Evolutionary conservation across 2,329 filamentous ascomycete species (phyloP).

Genomic region (Zarea fungicola): DNA sequence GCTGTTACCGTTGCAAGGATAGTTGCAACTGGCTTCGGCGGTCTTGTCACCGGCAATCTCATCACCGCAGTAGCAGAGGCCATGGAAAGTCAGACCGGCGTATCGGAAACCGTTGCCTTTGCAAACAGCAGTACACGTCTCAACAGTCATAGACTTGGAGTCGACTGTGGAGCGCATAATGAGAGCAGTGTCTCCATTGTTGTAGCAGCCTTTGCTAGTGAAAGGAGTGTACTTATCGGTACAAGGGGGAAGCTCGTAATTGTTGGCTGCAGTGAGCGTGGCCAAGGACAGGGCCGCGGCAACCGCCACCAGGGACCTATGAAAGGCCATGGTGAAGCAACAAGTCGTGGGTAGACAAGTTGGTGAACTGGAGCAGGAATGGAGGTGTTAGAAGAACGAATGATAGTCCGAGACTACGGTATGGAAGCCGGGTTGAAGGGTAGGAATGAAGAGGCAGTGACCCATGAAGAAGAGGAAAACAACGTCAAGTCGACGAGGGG

Average conservation of each 20-base stretch:
- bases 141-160: conserved; percentile 39
- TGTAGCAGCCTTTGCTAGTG: conserved; percentile 43
- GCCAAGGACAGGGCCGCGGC: conserved; percentile 35
- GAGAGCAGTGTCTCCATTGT: conserved; percentile 35
- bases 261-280: conserved; percentile 34
- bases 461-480: neutral
- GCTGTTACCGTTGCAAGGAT: conserved; percentile 45
- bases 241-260: conserved; percentile 41
- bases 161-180: conserved; percentile 36
- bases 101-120: conserved; percentile 48
- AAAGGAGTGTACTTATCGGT: conserved; percentile 41
- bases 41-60: conserved; percentile 49
- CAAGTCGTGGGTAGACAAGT: conserved; percentile 14
- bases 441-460: conserved; percentile 4
- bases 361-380: conserved; percentile 6
- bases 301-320: conserved; percentile 28
- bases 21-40: conserved; percentile 49
- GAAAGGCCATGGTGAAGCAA: conserved; percentile 26
- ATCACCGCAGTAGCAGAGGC: conserved; percentile 48
- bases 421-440: neutral
- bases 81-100: conserved; percentile 47
- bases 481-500: neutral
- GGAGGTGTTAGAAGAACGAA: conserved; percentile 3
- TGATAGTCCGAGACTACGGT: conserved; percentile 20
- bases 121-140: conserved; percentile 44